Evolutionary conservation across 2,329 filamentous ascomycete genomes (phyloP), one percentile per base, ranked within the genome.

Genomic region (Penicillium vulpinum): DNA sequence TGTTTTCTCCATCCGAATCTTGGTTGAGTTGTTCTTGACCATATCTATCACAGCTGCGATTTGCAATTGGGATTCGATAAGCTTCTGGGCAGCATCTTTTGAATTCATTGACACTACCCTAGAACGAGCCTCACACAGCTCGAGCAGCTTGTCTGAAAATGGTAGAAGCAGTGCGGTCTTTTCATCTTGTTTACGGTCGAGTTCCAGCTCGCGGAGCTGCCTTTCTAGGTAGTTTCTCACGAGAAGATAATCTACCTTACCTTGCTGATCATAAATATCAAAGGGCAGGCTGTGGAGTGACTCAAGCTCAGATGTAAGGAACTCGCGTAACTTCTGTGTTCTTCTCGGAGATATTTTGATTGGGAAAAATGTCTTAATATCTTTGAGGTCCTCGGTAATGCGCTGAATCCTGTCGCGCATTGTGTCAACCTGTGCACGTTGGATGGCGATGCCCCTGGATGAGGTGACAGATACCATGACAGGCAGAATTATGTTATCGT

Each of bases 171-270:
- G 11, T 45, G 43, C 40, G 3, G 40, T 28, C 16, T 28, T 59
- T 44, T 58, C 18, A 38, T 62, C 51, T 35, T 59, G 56, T 21
- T 53, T 50, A 8, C 57, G 64, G 21, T 81, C 77, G 0, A 80
- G 73, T 6, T 76, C 65, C 5, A 83, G 28, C 24, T 44, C 40
- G 5, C 40, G 40, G 16, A 44, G 40, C 28, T 31, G 26, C 13
- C 43, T 45, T 29, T 29, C 26, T 9, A 44, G 26, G 7, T 44
- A 44, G 11, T 15, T 15, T 44, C 11, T 29, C 18, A 21, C 1
- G 7, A 45, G n/a, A 16, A 31, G 26, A 45, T 45, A 21, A 21
- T 45, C 43, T 16, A 45, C 26, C 26, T 45, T 45, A 26, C 43
- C 26, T 31, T 31, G 43, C 11, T 45, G n/a, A 31, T 45, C 43